A percentile compares a stretch with the other conserved stretches of the same genome.
Evolutionary conservation across 192 early-diverging fungal species (phyloP).

Genomic region (Backusella mclennaniae): DNA sequence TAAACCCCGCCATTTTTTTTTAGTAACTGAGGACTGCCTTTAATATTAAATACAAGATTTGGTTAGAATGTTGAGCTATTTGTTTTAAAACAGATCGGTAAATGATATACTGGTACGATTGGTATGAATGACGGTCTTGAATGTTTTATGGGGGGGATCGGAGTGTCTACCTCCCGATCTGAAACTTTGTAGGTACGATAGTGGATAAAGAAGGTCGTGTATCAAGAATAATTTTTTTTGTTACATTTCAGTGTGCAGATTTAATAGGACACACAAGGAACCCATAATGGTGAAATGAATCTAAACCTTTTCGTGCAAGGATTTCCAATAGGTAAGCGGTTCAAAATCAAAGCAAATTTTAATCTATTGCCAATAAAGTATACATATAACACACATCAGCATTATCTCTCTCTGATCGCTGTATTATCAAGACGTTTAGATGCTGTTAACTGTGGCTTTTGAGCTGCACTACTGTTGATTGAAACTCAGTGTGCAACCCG

Average conservation of each 20-base stretch:
- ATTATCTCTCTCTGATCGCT: no score
- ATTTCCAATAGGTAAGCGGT: neutral
- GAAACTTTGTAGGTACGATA: neutral
- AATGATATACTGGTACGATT: neutral
- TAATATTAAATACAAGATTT: no score
- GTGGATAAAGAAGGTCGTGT: neutral
- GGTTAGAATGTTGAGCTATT: no score
- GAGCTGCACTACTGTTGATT: neutral
- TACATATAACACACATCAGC: neutral
- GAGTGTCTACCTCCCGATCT: neutral
- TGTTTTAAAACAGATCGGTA: neutral
- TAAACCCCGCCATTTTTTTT: no score
- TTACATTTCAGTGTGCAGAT: no score
- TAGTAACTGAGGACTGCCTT: no score
- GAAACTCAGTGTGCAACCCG: neutral
- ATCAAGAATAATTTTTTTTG: no score
- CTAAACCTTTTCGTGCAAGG: neutral
- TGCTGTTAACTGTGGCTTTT: neutral
- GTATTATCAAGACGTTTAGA: no score
- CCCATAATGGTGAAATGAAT: neutral
- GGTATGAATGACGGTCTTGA: neutral
- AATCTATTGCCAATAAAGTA: neutral
- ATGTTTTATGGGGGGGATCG: neutral
- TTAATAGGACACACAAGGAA: no score
- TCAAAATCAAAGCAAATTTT: neutral